Conservation (phyloP, 1,139 yeast genomes). For the Taphrina wiesneri region DNA sequence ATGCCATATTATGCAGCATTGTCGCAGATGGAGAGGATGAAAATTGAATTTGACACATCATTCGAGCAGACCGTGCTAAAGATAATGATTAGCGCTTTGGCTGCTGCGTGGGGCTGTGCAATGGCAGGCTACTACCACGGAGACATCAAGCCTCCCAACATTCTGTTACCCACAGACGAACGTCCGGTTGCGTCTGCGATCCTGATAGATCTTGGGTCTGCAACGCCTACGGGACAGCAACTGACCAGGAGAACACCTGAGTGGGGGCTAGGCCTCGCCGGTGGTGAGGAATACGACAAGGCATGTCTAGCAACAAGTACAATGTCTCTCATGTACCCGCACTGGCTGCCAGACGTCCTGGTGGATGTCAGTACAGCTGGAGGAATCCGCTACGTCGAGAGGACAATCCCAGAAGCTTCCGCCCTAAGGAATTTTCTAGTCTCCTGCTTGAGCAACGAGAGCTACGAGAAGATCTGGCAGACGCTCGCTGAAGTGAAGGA, state of each 20-base stretch:
- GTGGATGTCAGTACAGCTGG: neutral
- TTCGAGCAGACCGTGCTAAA: conserved; percentile 6
- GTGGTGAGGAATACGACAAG: conserved; percentile 4
- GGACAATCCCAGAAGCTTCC: neutral
- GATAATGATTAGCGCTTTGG: neutral
- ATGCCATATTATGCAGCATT: neutral
- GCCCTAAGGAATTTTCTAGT: neutral
- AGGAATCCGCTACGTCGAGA: neutral
- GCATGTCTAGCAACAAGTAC: conserved; percentile 1
- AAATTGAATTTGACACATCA: neutral
- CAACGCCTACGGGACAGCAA: neutral
- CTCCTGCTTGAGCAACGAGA: neutral
- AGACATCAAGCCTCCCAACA: conserved; percentile 10
- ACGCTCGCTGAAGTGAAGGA: neutral
- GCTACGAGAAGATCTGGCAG: neutral
- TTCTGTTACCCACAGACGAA: neutral
- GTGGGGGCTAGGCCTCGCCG: conserved; percentile 13
- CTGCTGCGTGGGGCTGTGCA: conserved; percentile 10
- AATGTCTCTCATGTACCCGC: conserved; percentile 8
- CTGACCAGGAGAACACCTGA: neutral
- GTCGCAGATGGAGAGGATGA: conserved; percentile 6
- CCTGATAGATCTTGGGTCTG: conserved; percentile 6
- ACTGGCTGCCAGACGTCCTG: conserved; percentile 5
- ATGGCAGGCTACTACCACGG: conserved; percentile 10
- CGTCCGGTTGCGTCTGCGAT: neutral